A percentile compares a stretch with the other conserved stretches of the same genome.
These are phyloP conservation scores for Solanum clarkiae DNA, from an alignment of 257 asterid species.

Conservation along the genomic window DNA sequence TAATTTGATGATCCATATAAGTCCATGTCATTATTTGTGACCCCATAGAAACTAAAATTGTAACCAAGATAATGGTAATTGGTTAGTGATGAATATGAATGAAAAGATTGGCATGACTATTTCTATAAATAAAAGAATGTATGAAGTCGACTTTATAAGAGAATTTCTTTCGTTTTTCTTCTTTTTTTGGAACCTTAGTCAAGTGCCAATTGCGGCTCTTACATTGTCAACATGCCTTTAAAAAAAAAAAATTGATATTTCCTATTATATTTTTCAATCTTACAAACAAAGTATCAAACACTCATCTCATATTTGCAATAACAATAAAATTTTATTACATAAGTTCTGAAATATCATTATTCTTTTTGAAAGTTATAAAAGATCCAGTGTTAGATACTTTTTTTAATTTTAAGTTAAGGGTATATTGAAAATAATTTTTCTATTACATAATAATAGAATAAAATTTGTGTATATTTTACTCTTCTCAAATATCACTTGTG, in stretches of 20 bases:
- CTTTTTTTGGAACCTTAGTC: no score
- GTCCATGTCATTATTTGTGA: neutral
- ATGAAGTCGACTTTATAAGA: neutral
- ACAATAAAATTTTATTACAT: neutral
- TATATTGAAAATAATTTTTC: neutral
- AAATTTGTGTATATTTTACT: neutral
- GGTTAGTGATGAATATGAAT: neutral
- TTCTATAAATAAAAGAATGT: no score
- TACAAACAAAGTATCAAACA: no score
- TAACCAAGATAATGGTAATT: neutral
- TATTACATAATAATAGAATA: neutral
- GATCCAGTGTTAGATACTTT: no score
- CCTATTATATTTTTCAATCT: no score
- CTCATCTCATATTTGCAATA: no score
- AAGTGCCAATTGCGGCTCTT: no score
- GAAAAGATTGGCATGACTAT: neutral
- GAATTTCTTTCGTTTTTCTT: no score
- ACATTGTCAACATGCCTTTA: no score
- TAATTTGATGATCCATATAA: neutral
- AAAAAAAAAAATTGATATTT: no score
- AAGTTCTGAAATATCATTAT: no score
- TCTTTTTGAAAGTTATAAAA: neutral
- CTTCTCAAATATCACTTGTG: neutral
- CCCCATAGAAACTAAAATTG: neutral
- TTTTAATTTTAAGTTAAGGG: no score